Conservation (phyloP, 1,284 basidiomycete species). For the Phellopilus nigrolimitatus region DNA sequence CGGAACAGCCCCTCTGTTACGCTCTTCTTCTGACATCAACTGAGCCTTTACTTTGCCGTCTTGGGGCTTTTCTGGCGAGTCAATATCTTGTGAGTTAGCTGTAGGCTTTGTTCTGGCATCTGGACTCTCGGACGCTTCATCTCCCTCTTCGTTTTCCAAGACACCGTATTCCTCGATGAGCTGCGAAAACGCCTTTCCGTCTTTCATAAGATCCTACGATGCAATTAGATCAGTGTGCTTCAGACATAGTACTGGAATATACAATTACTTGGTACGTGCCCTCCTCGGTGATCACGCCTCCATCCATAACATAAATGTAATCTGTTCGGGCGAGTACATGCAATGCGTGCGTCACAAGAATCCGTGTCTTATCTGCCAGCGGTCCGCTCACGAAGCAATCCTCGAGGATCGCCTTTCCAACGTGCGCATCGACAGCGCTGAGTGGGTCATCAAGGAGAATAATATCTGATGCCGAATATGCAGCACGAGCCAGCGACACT, state of each 20-base stretch:
- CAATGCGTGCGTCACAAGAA: slow-evolving; percentile 75
- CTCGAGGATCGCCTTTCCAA: slow-evolving; percentile 57
- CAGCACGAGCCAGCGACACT: slow-evolving; percentile 74
- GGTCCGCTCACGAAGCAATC: slow-evolving; percentile 56
- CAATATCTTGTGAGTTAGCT: slow-evolving; percentile 24
- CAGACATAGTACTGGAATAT: neutral
- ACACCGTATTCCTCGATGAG: slow-evolving; percentile 61
- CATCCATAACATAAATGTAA: slow-evolving; percentile 71
- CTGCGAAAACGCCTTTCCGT: slow-evolving; percentile 49
- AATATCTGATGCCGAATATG: slow-evolving; percentile 72
- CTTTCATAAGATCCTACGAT: slow-evolving; percentile 45
- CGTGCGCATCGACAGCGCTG: slow-evolving; percentile 70
- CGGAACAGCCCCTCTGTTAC: slow-evolving; percentile 48
- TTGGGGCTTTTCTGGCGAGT: slow-evolving; percentile 22
- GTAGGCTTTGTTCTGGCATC: slow-evolving; percentile 25
- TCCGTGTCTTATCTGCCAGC: slow-evolving; percentile 57
- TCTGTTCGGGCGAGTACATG: slow-evolving; percentile 64
- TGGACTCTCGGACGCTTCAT: slow-evolving; percentile 23
- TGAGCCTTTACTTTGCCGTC: slow-evolving; percentile 30
- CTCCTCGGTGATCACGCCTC: slow-evolving; percentile 59
- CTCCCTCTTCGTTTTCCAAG: slow-evolving; percentile 33
- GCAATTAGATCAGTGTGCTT: neutral
- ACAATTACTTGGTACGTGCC: slow-evolving; percentile 51
- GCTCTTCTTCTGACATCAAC: slow-evolving; percentile 53
- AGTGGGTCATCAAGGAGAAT: slow-evolving; percentile 71